Evolutionary conservation across 1,139 yeast genomes (phyloP), one percentile per base, ranked within the genome.

Genomic region (Blastobotrys illinoisensis): DNA sequence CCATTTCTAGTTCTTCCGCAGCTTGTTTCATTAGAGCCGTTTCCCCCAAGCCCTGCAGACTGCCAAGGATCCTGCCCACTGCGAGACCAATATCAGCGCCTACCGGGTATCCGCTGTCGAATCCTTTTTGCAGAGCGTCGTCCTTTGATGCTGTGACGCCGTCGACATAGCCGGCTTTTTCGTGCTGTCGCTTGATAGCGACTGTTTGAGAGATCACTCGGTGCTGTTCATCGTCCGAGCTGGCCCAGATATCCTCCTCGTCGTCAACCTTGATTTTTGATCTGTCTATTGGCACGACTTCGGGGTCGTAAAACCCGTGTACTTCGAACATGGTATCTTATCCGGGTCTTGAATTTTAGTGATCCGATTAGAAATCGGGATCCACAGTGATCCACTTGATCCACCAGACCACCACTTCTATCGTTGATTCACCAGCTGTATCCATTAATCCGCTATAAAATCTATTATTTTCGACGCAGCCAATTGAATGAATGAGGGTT

Each of bases 111-210:
- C 91, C 95, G 3, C 71, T 75, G 65, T 91, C 95, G 66, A 91
- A 91, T 0, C 97, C 97, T 5, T 71, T 65, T 64, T 91, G 98
- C 21, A 90, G 73, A 45, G 85, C 80, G 13, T 71, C 69, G 59
- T 88, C 95, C 62, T 88, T 85, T 2, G 89, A 81, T n/a, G 70
- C 70, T 0, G 88, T 75, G 5, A 90, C 68, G 0, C 98, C 98
- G 58, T 87, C 97, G 2, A 88, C 70, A 64, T 88, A 91, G 0
- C 98, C 98, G 57, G 86, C 85, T 60, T 88, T 88, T 20, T 77
- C 77, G 65, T 91, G 97, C n/a, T 77, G 78, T 47, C 95, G 73
- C 59, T 80, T 69, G n/a, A 80, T 64, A 14, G 63, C 60, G 2
- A 56, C 56, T 3, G 61, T 57, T 44, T 62, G 54, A 1, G 56